Percentiles rank a stretch among this genome's conserved stretches.
These are phyloP conservation scores for Hypericum perforatum DNA, from an alignment of 345 rosid genomes.

Conservation along the genomic window DNA sequence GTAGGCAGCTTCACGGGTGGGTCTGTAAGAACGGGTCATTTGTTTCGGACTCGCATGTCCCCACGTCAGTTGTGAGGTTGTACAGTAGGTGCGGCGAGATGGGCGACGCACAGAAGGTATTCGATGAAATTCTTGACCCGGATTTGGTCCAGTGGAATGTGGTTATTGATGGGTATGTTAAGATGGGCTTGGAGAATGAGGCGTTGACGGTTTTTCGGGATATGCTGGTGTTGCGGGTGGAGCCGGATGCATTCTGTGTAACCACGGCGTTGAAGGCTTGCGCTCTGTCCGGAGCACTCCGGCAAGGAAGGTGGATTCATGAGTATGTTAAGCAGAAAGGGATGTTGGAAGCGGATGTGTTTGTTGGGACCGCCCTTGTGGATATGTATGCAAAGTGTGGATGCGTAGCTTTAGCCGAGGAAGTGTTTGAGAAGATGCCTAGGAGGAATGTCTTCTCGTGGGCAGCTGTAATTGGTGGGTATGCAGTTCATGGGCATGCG, in stretches of 20 bases:
- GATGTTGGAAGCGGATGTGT: slow-evolving; percentile 29
- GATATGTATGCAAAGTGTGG: slow-evolving; percentile 64
- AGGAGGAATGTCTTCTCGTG: slow-evolving; percentile 42
- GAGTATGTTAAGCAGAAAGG: slow-evolving; percentile 30
- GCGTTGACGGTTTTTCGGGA: slow-evolving; percentile 31
- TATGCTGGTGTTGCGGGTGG: slow-evolving; percentile 35
- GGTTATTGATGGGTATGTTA: slow-evolving; percentile 38
- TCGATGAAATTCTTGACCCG: slow-evolving; percentile 42
- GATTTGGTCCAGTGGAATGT: slow-evolving; percentile 52
- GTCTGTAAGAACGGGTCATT: slow-evolving; percentile 35
- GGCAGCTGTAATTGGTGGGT: slow-evolving; percentile 49
- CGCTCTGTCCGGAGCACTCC: slow-evolving; percentile 40
- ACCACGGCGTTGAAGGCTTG: slow-evolving; percentile 43
- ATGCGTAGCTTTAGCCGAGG: slow-evolving; percentile 30
- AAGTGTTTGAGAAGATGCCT: slow-evolving; percentile 34
- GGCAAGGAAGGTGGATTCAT: slow-evolving; percentile 53
- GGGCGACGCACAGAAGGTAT: slow-evolving; percentile 33
- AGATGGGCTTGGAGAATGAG: slow-evolving; percentile 20
- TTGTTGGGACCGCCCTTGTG: slow-evolving; percentile 44
- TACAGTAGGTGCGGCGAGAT: slow-evolving; percentile 18
- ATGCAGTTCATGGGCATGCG: slow-evolving; percentile 36
- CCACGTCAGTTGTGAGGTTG: slow-evolving; percentile 31
- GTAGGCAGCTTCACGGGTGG: slow-evolving; percentile 39
- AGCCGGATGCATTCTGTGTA: slow-evolving; percentile 43
- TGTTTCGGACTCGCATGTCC: slow-evolving; percentile 38